Conservation (phyloP, 1,284 basidiomycete genomes). For the Ceratobasidium sp. region DNA sequence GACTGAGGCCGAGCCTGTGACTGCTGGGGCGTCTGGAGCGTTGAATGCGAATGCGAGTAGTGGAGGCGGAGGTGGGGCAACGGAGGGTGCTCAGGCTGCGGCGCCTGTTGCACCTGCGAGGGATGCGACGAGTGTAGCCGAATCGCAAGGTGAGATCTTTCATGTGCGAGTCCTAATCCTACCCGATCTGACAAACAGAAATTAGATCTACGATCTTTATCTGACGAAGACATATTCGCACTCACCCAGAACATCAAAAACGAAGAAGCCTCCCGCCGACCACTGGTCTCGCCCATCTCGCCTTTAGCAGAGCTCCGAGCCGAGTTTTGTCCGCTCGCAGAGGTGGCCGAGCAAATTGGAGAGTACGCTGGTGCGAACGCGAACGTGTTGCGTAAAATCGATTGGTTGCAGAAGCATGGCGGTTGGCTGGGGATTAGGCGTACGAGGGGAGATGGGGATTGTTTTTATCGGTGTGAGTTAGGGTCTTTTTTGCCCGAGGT, state of each 20-base stretch:
- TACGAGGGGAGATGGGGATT: slow-evolving; percentile 80
- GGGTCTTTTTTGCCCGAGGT: neutral
- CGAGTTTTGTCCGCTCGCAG: slow-evolving; percentile 30
- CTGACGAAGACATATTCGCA: slow-evolving; percentile 47
- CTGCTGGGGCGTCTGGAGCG: neutral
- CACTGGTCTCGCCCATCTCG: slow-evolving; percentile 36
- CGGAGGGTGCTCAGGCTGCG: neutral
- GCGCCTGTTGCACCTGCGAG: neutral
- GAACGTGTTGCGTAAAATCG: slow-evolving; percentile 74
- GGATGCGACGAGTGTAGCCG: neutral
- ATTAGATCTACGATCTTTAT: slow-evolving; percentile 39
- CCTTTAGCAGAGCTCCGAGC: slow-evolving; percentile 32
- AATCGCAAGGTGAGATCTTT: slow-evolving; percentile 13
- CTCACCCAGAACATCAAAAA: slow-evolving; percentile 50
- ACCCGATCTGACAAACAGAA: no score
- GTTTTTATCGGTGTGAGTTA: slow-evolving; percentile 77
- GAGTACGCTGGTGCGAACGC: slow-evolving; percentile 73
- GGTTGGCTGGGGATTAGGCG: slow-evolving; percentile 77
- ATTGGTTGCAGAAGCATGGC: slow-evolving; percentile 66
- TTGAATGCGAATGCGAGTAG: neutral
- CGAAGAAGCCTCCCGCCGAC: slow-evolving; percentile 43
- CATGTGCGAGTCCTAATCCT: no score
- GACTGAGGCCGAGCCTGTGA: neutral
- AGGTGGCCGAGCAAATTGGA: neutral
- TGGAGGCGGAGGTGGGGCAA: neutral